Conservation (phyloP, 2,329 filamentous ascomycete species). For the Kalaharituber pfeilii region DNA sequence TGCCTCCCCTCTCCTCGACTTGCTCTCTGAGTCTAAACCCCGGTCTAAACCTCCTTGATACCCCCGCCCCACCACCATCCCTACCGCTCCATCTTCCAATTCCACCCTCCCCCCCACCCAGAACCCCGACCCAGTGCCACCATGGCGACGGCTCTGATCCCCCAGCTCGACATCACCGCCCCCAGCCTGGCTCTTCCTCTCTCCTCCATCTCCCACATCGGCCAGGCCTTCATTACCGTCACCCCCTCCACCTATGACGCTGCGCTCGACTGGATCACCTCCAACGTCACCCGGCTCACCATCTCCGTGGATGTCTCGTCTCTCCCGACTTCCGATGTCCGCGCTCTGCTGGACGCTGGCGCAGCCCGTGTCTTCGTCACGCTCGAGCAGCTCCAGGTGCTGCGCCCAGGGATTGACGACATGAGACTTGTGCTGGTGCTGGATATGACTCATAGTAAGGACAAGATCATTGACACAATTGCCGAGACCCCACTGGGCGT, state of each 20-base stretch:
- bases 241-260: slow-evolving; percentile 33
- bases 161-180: slow-evolving; percentile 32
- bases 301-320: slow-evolving; percentile 62
- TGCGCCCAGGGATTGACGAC: slow-evolving; percentile 33
- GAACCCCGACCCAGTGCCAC: slow-evolving; percentile 8
- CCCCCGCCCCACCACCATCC: too few relatives aligned
- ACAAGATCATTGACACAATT: slow-evolving; percentile 21
- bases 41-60: too few relatives aligned
- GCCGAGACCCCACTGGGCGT: slow-evolving; percentile 20
- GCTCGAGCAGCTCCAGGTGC: slow-evolving; percentile 44
- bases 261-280: slow-evolving; percentile 37
- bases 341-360: slow-evolving; percentile 68
- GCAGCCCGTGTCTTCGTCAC: slow-evolving; percentile 71
- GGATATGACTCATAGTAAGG: slow-evolving; percentile 22
- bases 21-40: too few relatives aligned
- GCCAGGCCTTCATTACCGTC: slow-evolving; percentile 39
- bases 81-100: too few relatives aligned
- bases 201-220: slow-evolving; percentile 41
- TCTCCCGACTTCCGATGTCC: slow-evolving; percentile 54
- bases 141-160: slow-evolving; percentile 33
- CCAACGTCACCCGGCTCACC: slow-evolving; percentile 38
- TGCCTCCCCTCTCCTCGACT: too few relatives aligned
- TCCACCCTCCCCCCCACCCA: neutral
- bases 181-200: slow-evolving; percentile 33
- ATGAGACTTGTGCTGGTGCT: slow-evolving; percentile 41